Evolutionary conservation across 495 filamentous ascomycete species (phyloP).

Genomic region (Aspergillus hancockii): DNA sequence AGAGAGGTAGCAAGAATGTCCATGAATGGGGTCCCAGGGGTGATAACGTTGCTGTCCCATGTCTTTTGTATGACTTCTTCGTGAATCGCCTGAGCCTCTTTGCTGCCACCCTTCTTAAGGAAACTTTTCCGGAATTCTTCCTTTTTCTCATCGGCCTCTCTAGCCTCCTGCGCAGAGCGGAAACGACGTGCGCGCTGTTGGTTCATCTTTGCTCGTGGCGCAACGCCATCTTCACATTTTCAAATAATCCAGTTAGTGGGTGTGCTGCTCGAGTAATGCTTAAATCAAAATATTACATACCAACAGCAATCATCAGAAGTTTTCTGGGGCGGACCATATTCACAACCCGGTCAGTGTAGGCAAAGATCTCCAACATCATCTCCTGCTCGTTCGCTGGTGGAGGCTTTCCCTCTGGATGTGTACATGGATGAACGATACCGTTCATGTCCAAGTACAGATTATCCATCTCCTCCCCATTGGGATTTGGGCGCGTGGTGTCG

Average conservation of each 20-base stretch:
- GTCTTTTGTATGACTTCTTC: conserved; percentile 80
- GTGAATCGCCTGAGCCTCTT: conserved; percentile 57
- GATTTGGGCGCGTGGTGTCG: conserved; percentile 81
- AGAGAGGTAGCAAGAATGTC: conserved; percentile 88
- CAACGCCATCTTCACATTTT: conserved; percentile 75
- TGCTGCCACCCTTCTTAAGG: conserved; percentile 63
- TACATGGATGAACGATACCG: conserved; percentile 98
- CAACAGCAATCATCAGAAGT: conserved; percentile 95
- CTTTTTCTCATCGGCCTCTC: conserved; percentile 91
- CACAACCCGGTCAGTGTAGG: conserved; percentile 95
- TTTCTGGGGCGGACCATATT: conserved; percentile 97
- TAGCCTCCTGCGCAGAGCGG: conserved; percentile 89
- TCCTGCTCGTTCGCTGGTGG: conserved; percentile 92
- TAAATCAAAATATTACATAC: conserved; percentile 53
- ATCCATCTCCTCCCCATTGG: conserved; percentile 97
- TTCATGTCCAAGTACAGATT: conserved; percentile 99
- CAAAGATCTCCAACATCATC: conserved; percentile 98
- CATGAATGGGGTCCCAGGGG: conserved; percentile 98
- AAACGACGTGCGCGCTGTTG: conserved; percentile 91
- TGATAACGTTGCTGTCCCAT: conserved; percentile 97
- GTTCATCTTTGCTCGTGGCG: conserved; percentile 95
- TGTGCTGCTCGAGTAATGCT: not conserved
- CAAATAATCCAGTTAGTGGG: conserved; percentile 9
- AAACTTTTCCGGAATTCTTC: conserved; percentile 82
- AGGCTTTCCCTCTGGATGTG: conserved; percentile 91